Evolutionary conservation across 345 rosid species (phyloP).

Genomic region (Fremontodendron californicum): DNA sequence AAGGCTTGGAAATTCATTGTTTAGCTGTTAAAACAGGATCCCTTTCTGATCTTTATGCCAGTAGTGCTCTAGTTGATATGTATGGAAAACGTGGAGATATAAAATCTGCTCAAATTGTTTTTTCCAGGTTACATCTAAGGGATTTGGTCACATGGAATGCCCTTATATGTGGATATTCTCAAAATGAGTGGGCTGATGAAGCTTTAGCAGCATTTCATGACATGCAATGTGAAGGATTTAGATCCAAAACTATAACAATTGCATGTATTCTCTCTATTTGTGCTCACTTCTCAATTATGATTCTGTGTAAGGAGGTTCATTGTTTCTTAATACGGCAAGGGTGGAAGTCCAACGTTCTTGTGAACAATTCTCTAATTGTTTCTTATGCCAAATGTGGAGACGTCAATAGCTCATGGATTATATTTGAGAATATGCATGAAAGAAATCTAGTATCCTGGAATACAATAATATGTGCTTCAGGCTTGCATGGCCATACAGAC

Average conservation of each 20-base stretch:
- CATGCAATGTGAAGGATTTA: slow-evolving; percentile 35
- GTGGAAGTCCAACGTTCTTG: slow-evolving; percentile 27
- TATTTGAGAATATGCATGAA: slow-evolving; percentile 30
- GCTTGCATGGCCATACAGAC: slow-evolving; percentile 36
- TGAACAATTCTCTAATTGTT: slow-evolving; percentile 36
- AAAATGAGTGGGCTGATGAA: slow-evolving; percentile 24
- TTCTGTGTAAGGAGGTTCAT: slow-evolving; percentile 41
- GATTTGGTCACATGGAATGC: slow-evolving; percentile 49
- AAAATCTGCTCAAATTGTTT: slow-evolving; percentile 32
- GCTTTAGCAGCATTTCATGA: slow-evolving; percentile 33
- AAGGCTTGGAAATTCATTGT: slow-evolving; percentile 38
- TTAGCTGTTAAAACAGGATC: slow-evolving; percentile 31
- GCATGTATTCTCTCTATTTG: slow-evolving; percentile 42
- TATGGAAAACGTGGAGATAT: slow-evolving; percentile 40
- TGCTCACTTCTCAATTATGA: slow-evolving; percentile 28
- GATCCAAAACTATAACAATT: slow-evolving; percentile 35
- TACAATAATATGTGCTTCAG: slow-evolving; percentile 37
- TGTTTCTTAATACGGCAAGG: slow-evolving; percentile 38
- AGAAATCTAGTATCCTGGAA: slow-evolving; percentile 44
- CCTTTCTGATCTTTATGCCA: slow-evolving; percentile 29
- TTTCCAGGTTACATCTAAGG: slow-evolving; percentile 24
- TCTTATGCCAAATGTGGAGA: slow-evolving; percentile 48
- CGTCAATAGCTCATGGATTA: slow-evolving; percentile 22
- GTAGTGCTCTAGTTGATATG: slow-evolving; percentile 44
- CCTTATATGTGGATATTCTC: slow-evolving; percentile 42